A percentile compares a stretch with the other conserved stretches of the same genome.
Evolutionary conservation across 2,329 filamentous ascomycete genomes (phyloP).

Genomic region (Cladosporium sphaerospermum): DNA sequence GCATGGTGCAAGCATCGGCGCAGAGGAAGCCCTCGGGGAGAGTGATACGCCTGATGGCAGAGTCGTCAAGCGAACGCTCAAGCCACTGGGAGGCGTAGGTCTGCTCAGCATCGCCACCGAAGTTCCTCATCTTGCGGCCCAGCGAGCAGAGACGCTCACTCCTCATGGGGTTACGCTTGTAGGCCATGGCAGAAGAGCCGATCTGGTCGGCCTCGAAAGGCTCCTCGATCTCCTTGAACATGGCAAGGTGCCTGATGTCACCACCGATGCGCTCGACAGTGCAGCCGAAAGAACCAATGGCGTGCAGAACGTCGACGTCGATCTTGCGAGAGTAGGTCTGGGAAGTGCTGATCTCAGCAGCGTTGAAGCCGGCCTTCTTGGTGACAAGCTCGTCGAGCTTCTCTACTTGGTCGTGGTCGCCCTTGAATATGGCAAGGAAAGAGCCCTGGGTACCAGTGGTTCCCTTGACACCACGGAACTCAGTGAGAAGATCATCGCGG

Average conservation of each 20-base stretch:
- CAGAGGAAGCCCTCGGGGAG: constrained; percentile 45
- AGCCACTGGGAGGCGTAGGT: constrained; percentile 70
- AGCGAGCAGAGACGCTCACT: constrained; percentile 57
- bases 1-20: constrained; percentile 55
- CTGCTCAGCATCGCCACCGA: constrained; percentile 53
- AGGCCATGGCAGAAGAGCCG: constrained; percentile 60
- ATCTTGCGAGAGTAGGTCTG: constrained; percentile 78
- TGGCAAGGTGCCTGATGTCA: constrained; percentile 68
- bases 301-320: constrained; percentile 73
- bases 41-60: constrained; percentile 56
- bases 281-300: constrained; percentile 71
- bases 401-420: constrained; percentile 55
- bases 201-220: constrained; percentile 77
- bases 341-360: constrained; percentile 58
- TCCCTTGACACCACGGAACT: constrained; percentile 68
- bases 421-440: constrained; percentile 64
- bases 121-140: constrained; percentile 45
- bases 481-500: constrained; percentile 52
- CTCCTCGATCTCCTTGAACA: constrained; percentile 79
- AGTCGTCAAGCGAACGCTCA: constrained; percentile 73
- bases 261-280: constrained; percentile 68
- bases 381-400: constrained; percentile 58
- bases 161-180: constrained; percentile 58
- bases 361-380: constrained; percentile 58
- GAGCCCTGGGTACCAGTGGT: constrained; percentile 75